Evolutionary conservation across 805 yeast genomes (phyloP).

Genomic region (Candida mattraensis): DNA sequence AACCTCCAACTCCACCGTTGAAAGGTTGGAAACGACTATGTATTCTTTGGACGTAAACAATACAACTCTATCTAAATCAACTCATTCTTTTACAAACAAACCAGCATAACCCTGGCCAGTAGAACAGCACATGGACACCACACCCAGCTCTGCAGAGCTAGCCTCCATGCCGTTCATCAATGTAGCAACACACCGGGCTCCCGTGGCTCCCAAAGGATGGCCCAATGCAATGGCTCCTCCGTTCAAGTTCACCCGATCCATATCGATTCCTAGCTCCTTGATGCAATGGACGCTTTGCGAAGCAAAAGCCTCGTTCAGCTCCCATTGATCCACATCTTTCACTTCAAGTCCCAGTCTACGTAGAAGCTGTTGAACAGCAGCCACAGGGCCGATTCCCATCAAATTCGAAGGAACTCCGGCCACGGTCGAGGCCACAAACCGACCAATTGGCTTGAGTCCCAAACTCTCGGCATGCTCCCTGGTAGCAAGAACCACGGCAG

Average conservation of each 20-base stretch:
- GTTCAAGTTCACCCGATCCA: conserved; percentile 66
- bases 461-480: conserved; percentile 35
- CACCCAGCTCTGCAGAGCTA: conserved; percentile 32
- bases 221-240: conserved; percentile 95
- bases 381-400: conserved; percentile 40
- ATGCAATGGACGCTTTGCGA: conserved; percentile 32
- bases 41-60: conserved; percentile 13
- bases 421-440: conserved; percentile 33
- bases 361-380: conserved; percentile 31
- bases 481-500: conserved; percentile 36
- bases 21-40: conserved; percentile 19
- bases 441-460: conserved; percentile 35
- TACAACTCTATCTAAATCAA: not conserved
- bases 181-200: conserved; percentile 36
- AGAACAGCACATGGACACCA: conserved; percentile 42
- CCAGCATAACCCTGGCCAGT: conserved; percentile 43
- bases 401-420: conserved; percentile 37
- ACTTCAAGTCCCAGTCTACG: conserved; percentile 26
- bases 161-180: conserved; percentile 35
- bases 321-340: conserved; percentile 33
- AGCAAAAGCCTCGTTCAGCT: conserved; percentile 40
- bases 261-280: conserved; percentile 18
- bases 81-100: conserved; percentile 31
- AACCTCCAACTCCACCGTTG: conserved; percentile 19
- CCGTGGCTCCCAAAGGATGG: conserved; percentile 81